Conservation (phyloP, 1,284 basidiomycete genomes). For the Sphagnurus paluster region DNA sequence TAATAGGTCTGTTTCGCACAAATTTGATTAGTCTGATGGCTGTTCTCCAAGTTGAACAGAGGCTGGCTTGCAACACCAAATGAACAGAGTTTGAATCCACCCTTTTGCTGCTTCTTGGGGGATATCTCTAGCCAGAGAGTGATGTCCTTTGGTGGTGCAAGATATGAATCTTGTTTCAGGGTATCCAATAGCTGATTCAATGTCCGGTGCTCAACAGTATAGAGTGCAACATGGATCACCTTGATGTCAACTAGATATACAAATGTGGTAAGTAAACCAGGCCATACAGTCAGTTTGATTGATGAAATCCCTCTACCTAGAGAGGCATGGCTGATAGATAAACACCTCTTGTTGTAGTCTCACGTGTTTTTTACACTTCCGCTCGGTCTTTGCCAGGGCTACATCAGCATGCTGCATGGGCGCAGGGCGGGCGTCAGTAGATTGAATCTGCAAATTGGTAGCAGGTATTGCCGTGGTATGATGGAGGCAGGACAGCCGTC, state of each 20-base stretch:
- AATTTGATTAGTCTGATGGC: background rate
- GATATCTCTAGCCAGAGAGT: conserved; percentile 13
- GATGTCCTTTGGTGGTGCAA: conserved; percentile 2
- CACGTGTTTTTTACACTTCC: too few species aligned
- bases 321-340: too few species aligned
- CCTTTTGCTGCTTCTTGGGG: conserved; percentile 9
- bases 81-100: conserved; percentile 18
- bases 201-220: conserved; percentile 7
- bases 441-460: too few species aligned
- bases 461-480: too few species aligned
- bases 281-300: too few species aligned
- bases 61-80: conserved; percentile 12
- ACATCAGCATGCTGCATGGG: too few species aligned
- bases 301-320: too few species aligned
- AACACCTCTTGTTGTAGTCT: too few species aligned
- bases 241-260: conserved; percentile 9
- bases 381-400: too few species aligned
- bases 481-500: too few species aligned
- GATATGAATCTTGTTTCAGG: background rate
- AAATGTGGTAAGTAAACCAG: too few species aligned
- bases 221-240: conserved; percentile 6
- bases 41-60: conserved; percentile 9
- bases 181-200: conserved; percentile 5
- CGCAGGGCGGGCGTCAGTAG: too few species aligned
- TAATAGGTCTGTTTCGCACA: conserved; percentile 17